These are phyloP conservation scores for Ascochyta lentis DNA, from an alignment of 2,329 filamentous ascomycete genomes.

Conservation along the genomic window DNA sequence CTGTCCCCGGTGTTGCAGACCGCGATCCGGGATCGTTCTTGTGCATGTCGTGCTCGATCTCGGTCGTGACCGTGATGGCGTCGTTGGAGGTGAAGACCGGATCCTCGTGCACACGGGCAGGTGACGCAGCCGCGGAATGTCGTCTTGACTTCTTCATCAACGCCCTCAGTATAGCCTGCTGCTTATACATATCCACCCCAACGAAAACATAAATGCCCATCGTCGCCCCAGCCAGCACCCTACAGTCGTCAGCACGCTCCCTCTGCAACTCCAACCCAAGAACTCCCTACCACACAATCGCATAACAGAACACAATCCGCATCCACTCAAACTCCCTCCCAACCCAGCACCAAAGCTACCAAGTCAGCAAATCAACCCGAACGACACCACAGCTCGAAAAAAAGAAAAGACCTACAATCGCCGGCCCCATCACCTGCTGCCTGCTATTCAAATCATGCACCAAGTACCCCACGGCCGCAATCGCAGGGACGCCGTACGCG, in stretches of 20 bases:
- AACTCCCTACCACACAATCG: slow-evolving; percentile 65
- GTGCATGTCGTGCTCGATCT: slow-evolving; percentile 66
- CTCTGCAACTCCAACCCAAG: too few relatives aligned
- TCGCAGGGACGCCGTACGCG: slow-evolving; percentile 76
- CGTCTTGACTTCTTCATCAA: slow-evolving; percentile 25
- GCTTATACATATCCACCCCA: slow-evolving; percentile 71
- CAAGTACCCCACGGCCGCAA: slow-evolving; percentile 72
- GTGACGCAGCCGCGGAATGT: not conserved
- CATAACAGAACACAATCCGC: slow-evolving; percentile 78
- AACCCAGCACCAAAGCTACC: slow-evolving; percentile 83
- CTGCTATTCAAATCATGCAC: slow-evolving; percentile 63
- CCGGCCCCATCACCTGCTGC: slow-evolving; percentile 74
- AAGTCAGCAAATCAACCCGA: not conserved
- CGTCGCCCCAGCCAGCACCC: slow-evolving; percentile 64
- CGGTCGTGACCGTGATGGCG: slow-evolving; percentile 61
- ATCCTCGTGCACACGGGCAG: not conserved
- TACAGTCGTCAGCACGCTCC: slow-evolving; percentile 21
- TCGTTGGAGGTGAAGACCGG: slow-evolving; percentile 47
- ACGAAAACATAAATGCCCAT: slow-evolving; percentile 70
- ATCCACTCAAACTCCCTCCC: slow-evolving; percentile 70
- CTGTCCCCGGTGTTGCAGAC: slow-evolving; percentile 11
- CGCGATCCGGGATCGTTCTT: slow-evolving; percentile 47
- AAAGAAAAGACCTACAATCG: slow-evolving; percentile 56
- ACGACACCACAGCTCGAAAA: not conserved
- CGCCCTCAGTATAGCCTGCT: slow-evolving; percentile 61